A percentile compares a stretch with the other conserved stretches of the same genome.
phyloP scores from a whole-genome alignment of 2,329 filamentous ascomycete species.

The Endoconidiophora polonica region DNA sequence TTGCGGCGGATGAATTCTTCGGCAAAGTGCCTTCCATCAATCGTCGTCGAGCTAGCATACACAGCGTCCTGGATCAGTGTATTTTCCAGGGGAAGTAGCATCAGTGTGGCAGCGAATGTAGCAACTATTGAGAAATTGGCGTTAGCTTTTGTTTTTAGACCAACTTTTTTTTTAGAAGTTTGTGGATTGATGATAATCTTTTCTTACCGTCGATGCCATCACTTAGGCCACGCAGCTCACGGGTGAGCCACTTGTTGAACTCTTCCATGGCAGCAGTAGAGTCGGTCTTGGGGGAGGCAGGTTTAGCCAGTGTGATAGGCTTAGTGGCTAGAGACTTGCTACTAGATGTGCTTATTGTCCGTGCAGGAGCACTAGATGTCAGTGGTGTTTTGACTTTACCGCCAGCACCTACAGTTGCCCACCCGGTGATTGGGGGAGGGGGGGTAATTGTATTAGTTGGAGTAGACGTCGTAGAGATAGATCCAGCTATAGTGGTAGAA shows the following conservation, averaged over 20 bases:
- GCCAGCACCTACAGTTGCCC: slow-evolving; percentile 88
- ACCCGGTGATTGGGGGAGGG: slow-evolving; percentile 84
- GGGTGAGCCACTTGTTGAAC: slow-evolving; percentile 82
- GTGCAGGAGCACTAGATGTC: slow-evolving; percentile 14
- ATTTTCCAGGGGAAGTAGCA: slow-evolving; percentile 58
- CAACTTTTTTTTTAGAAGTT: slow-evolving; percentile 14
- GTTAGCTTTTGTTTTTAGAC: slow-evolving; percentile 2
- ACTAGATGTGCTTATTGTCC: slow-evolving; percentile 27
- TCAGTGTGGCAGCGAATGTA: slow-evolving; percentile 60
- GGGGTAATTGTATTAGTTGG: slow-evolving; percentile 46
- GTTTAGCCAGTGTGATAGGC: slow-evolving; percentile 35
- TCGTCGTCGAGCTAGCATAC: slow-evolving; percentile 70
- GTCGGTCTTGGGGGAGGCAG: slow-evolving; percentile 25
- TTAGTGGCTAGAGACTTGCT: slow-evolving; percentile 28
- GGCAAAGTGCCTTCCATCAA: slow-evolving; percentile 84
- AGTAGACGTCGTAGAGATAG: slow-evolving; percentile 28
- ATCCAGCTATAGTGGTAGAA: slow-evolving; percentile 20
- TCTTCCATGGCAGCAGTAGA: slow-evolving; percentile 56
- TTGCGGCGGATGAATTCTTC: slow-evolving; percentile 89
- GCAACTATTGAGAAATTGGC: slow-evolving; percentile 38
- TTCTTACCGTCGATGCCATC: slow-evolving; percentile 35
- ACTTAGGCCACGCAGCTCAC: slow-evolving; percentile 58
- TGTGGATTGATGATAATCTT: slow-evolving; percentile 17
- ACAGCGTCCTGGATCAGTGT: slow-evolving; percentile 80
- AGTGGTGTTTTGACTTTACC: slow-evolving; percentile 70